Evolutionary conservation across 805 yeast genomes (phyloP).

Genomic region (Debaryomyces hansenii): DNA sequence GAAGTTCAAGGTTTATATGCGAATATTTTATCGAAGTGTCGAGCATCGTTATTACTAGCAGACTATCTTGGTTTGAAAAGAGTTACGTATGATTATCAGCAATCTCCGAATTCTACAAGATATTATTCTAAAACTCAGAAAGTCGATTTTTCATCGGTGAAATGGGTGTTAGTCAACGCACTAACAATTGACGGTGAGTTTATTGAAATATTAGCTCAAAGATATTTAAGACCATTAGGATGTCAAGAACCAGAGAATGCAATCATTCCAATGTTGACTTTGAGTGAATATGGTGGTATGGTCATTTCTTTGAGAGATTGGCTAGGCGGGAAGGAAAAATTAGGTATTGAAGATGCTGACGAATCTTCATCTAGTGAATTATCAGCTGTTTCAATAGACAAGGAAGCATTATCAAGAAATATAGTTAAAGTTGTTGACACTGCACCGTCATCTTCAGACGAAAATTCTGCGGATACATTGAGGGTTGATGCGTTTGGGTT

Average conservation of each 20-base stretch:
- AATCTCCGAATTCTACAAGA: slow-evolving; percentile 80
- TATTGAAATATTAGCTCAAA: slow-evolving; percentile 79
- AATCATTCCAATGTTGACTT: slow-evolving; percentile 83
- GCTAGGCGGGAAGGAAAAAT: slow-evolving; percentile 67
- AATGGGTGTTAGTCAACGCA: slow-evolving; percentile 89
- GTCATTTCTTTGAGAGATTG: slow-evolving; percentile 90
- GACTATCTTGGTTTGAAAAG: slow-evolving; percentile 88
- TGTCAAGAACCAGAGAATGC: slow-evolving; percentile 72
- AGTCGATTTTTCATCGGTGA: slow-evolving; percentile 75
- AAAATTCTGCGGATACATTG: slow-evolving; percentile 38
- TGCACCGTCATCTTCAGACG: slow-evolving; percentile 52
- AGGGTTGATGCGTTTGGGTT: slow-evolving; percentile 91
- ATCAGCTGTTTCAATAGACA: slow-evolving; percentile 70
- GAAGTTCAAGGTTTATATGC: slow-evolving; percentile 87
- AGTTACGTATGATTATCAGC: slow-evolving; percentile 90
- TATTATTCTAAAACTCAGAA: slow-evolving; percentile 72
- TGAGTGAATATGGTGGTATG: slow-evolving; percentile 95
- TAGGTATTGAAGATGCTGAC: slow-evolving; percentile 47
- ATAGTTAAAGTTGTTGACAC: slow-evolving; percentile 65
- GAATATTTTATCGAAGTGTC: slow-evolving; percentile 65
- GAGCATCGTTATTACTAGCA: slow-evolving; percentile 73
- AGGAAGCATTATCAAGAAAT: slow-evolving; percentile 70
- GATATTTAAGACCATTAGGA: slow-evolving; percentile 91
- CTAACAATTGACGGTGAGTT: slow-evolving; percentile 91
- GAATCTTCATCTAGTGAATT: slow-evolving; percentile 39